Evolutionary conservation across 805 yeast genomes (phyloP).

Genomic region (Zygotorulaspora florentina): DNA sequence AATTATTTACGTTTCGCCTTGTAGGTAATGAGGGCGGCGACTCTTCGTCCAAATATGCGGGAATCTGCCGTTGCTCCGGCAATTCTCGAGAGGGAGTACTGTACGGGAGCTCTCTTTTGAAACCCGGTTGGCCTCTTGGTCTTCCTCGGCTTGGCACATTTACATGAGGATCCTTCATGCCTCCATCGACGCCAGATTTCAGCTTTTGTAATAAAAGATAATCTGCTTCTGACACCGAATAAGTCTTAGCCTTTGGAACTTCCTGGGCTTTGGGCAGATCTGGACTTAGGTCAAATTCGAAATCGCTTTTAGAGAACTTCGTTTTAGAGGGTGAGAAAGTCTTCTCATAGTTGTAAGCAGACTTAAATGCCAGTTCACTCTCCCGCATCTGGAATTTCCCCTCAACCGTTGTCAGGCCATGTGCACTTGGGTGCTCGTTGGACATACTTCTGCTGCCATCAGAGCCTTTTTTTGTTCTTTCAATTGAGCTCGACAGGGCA

Average conservation of each 20-base stretch:
- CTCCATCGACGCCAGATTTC: conserved; percentile 9
- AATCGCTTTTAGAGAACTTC: conserved; percentile 5
- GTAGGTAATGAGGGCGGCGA: conserved; percentile 4
- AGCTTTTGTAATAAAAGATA: conserved; percentile 24
- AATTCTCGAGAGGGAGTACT: neutral
- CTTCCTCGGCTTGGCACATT: conserved; percentile 26
- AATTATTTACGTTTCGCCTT: neutral
- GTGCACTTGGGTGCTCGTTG: conserved; percentile 5
- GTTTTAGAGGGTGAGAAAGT: conserved; percentile 27
- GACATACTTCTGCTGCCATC: conserved; percentile 19
- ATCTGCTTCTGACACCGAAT: conserved; percentile 29
- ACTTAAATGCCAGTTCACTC: conserved; percentile 22
- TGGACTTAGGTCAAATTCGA: conserved; percentile 5
- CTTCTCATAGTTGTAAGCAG: conserved; percentile 33
- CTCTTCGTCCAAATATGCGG: neutral
- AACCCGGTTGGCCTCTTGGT: conserved; percentile 15
- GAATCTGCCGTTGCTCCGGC: neutral
- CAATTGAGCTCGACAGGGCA: conserved; percentile 1
- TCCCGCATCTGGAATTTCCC: neutral
- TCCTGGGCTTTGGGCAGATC: neutral
- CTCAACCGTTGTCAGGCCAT: neutral
- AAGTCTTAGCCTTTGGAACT: conserved; percentile 10
- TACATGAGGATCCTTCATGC: neutral
- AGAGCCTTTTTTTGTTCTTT: conserved; percentile 15
- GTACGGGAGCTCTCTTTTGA: neutral